Conservation (phyloP, 345 rosid genomes). For the Gossypium mustelinum region DNA sequence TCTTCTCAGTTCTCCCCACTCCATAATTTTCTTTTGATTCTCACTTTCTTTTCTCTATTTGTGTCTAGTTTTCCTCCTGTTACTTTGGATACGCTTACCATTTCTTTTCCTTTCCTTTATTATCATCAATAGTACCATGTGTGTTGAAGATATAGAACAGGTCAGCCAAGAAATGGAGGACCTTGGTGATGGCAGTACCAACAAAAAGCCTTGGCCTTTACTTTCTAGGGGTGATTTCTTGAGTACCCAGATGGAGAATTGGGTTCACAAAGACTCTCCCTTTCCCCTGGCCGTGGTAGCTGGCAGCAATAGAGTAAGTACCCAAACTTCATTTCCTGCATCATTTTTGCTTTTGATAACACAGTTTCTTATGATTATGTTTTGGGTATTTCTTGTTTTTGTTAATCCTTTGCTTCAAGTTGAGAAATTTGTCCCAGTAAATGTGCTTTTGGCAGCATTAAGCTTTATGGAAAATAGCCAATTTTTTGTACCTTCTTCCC, state of each 20-base stretch:
- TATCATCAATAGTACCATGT: constrained; percentile 23
- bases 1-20: constrained; percentile 27
- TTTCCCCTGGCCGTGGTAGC: constrained; percentile 21
- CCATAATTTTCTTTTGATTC: constrained; percentile 18
- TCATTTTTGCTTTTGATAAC: constrained; percentile 5
- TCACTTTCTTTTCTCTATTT: not conserved
- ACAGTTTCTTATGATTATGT: constrained; percentile 8
- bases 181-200: constrained; percentile 12
- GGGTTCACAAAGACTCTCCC: constrained; percentile 20
- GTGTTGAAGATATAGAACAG: constrained; percentile 44
- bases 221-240: constrained; percentile 34
- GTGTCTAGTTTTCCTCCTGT: not conserved
- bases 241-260: constrained; percentile 40
- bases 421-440: not conserved
- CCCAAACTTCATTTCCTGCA: constrained; percentile 39
- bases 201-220: constrained; percentile 30
- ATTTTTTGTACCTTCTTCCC: not conserved
- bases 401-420: not conserved
- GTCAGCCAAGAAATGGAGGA: constrained; percentile 29
- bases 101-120: not conserved
- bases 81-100: constrained; percentile 24
- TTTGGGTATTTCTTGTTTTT: not conserved
- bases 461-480: not conserved
- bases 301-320: constrained; percentile 26
- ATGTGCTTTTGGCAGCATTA: not conserved